These are phyloP conservation scores for Nidula niveotomentosa DNA, from an alignment of 1,284 basidiomycete genomes.

Conservation along the genomic window DNA sequence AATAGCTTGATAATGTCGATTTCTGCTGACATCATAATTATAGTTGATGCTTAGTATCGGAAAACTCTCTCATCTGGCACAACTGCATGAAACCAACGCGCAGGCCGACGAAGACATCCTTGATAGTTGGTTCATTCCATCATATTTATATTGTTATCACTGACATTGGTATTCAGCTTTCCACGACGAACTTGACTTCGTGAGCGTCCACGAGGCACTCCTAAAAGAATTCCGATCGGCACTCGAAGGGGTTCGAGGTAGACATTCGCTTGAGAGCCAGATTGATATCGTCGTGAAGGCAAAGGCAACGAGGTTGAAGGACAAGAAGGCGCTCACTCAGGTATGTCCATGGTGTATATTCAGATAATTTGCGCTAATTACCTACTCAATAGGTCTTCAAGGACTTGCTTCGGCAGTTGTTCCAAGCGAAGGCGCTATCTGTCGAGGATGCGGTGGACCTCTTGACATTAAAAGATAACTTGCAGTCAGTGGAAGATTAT, in stretches of 20 bases:
- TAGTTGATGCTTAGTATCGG: conserved; percentile 91
- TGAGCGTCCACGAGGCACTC: conserved; percentile 70
- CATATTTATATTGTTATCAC: background rate
- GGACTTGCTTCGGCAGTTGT: conserved; percentile 57
- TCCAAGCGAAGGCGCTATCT: conserved; percentile 68
- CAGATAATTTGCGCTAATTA: background rate
- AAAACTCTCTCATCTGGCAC: conserved; percentile 84
- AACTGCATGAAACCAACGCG: conserved; percentile 60
- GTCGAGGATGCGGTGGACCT: conserved; percentile 73
- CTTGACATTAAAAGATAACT: conserved; percentile 72
- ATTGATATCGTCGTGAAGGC: conserved; percentile 58
- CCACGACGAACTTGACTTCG: conserved; percentile 73
- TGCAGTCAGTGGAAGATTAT: conserved; percentile 54
- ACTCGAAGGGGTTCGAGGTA: conserved; percentile 45
- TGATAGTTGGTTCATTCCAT: conserved; percentile 44
- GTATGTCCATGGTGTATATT: conserved; percentile 28
- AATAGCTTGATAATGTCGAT: background rate
- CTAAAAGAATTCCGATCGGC: conserved; percentile 56
- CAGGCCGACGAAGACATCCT: conserved; percentile 44
- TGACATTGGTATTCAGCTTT: conserved; percentile 42
- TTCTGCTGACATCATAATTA: conserved; percentile 4
- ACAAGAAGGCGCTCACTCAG: conserved; percentile 42
- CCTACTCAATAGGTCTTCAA: conserved; percentile 56
- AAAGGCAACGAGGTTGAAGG: conserved; percentile 49
- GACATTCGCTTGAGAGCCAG: conserved; percentile 67